Evolutionary conservation across 352 stramenopile genomes (phyloP), one percentile per base, ranked within the genome.

Genomic region (Labyrinthula sp.): DNA sequence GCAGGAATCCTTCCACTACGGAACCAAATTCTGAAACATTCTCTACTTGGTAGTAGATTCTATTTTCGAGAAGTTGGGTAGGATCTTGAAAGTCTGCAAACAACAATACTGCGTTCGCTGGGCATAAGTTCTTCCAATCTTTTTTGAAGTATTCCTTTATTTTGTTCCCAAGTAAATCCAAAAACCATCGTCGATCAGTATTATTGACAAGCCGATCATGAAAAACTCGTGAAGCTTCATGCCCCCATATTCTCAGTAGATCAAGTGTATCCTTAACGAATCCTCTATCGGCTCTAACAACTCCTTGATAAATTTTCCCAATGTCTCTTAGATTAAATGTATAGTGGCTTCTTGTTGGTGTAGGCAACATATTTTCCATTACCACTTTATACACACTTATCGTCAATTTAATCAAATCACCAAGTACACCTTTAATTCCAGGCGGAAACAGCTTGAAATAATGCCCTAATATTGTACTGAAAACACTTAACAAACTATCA

Each of bases 281-380:
- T 31, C 84, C 72, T 15, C 68, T 66, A 75, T 83, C 87, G 8
- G 80, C 74, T 43, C 84, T 77, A 0, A 74, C 68, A 21, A 91
- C 75, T 38, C 80, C 80, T 40, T 91, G 79, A 40, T 92, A 92
- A 5, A 92, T 74, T 45, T 88, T 87, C 4, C 69, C 82, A 10
- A 92, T 58, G 61, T 92, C 79, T 8, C 80, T 72, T 23, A 92
- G 60, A 45, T 92, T 92, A 60, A 92, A 92, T 3, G 79, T 91
- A 54, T 92, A 92, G 52, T 90, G 60, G 12, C 73, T 87, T 60
- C 86, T 88, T 14, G 69, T 76, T 0, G 78, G 78, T 2, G 78
- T 90, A 12, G 78, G 78, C 8, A 88, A 58, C 68, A 92, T 68
- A 30, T 87, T 77, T 5, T 75, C 61, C 1, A 73, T 75, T 27